Evolutionary conservation across 805 yeast species (phyloP), one percentile per base, ranked within the genome.

Genomic region (Kuraishia cidri): DNA sequence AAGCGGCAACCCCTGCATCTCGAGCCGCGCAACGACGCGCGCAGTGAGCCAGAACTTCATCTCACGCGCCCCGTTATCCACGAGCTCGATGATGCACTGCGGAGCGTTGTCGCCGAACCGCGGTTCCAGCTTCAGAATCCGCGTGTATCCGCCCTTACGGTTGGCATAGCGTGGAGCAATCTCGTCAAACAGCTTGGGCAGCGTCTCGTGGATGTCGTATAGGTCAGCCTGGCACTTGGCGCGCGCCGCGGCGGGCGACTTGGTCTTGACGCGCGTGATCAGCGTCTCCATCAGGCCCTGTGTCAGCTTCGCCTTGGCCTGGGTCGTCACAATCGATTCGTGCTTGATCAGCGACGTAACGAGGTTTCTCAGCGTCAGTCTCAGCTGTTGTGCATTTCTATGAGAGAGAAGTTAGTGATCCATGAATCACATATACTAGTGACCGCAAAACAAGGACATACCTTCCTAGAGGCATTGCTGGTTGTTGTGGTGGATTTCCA

Each of bases 31-130:
- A 5, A 82, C 90, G 3, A 75, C 66, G 54, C 84, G 73, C n/a
- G 95, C 95, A 6, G 75, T 68, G 47, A 74, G 60, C 75, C 94
- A 82, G 42, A 75, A 69, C 45, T 79, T 73, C 66, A 83, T 69
- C 50, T 85, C 95, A 37, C 74, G 61, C 12, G 44, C 41, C 14
- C 38, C 41, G 30, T 47, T 54, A 45, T 83, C 95, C 1, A 90
- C 94, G 30, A 92, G 64, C 56, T 92, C 98, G 34, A 92, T 50
- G 6, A 88, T 77, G 1, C 92, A 78, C 66, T 84, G 92, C 21
- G 88, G 88, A 0, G 97, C 95, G 39, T 77, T 81, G 53, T 92
- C 98, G 35, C 92, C 88, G 30, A 79, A 56, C 43, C 97, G 69
- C 12, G 88, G 86, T 55, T 92, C 97, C 39, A 92, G 62, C 44